phyloP scores from a whole-genome alignment of 306 rosid genomes.

The Cucurbita maxima region DNA sequence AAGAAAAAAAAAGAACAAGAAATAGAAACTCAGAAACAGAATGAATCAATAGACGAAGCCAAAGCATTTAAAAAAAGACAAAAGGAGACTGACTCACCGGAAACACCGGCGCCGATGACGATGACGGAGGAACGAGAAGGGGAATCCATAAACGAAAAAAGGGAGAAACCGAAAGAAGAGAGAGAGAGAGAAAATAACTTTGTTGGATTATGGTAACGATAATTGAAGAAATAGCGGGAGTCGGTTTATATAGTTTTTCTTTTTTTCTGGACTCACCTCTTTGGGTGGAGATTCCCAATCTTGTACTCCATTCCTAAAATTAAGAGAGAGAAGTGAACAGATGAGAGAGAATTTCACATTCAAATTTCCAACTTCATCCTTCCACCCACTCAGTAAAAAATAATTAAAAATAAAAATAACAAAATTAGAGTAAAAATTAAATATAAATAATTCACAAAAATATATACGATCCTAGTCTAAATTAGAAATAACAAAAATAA shows the following conservation, averaged over 20 bases:
- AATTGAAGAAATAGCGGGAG: conserved; percentile 48
- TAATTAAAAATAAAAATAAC: too few relatives aligned
- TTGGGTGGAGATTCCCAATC: not conserved
- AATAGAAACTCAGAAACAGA: not conserved
- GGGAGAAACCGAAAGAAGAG: conserved; percentile 1
- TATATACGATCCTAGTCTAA: too few relatives aligned
- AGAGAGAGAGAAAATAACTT: conserved; percentile 3
- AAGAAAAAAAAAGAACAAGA: not conserved
- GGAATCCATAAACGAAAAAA: conserved; percentile 40
- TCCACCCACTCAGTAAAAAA: too few relatives aligned
- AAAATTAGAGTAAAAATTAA: too few relatives aligned
- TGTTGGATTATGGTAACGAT: conserved; percentile 10
- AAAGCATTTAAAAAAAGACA: not conserved
- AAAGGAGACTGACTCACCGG: conserved; percentile 30
- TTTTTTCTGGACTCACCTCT: not conserved
- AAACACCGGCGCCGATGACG: conserved; percentile 80
- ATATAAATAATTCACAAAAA: too few relatives aligned
- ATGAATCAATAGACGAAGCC: not conserved
- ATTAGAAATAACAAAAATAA: too few relatives aligned
- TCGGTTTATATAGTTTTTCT: conserved; percentile 47
- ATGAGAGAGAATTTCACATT: not conserved
- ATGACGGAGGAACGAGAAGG: conserved; percentile 61
- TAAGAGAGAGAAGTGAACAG: not conserved
- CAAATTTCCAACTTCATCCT: not conserved
- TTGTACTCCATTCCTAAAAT: not conserved